Base-by-base conservation (phyloP, 352 stramenopile species). In the Phytophthora crassamura region DNA sequence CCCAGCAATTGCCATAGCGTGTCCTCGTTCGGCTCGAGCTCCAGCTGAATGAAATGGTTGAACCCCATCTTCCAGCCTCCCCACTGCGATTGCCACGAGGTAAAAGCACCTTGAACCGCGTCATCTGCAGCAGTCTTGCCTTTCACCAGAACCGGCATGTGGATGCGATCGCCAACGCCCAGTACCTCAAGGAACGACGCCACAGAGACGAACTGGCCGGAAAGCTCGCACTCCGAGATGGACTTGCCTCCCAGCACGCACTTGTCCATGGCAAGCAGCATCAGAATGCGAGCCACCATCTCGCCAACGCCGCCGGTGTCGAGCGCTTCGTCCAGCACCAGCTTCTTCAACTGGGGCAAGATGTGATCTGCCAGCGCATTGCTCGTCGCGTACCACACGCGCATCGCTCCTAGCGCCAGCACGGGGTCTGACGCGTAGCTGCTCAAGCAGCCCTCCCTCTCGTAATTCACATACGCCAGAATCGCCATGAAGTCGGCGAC, bases 251-350 rank as follows among this genome's bases (percentile, higher is more conserved):
- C 32, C 20, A 55, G 11, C 48, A 45, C 48, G 15, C 48, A 45
- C 18, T 10, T 34, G 20, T 55, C 48, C 48, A 55, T 32, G 5
- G 33, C 48, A 18, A 48, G 33, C 9, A 55, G 34, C 33, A 55
- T 8, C 34, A 55, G n/a, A 8, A 55, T 42, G 14, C 48, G 48
- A 55, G 33, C 48, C 6, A 55, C 40, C 48, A 41, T 42, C 0
- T 42, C 7, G 9, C 7, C 42, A 35, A 11, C 16, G 7, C 40
- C n/a, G 18, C 40, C 40, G 7, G 8, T 25, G 40, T 47, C 42
- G 10, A 16, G 18, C 10, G 12, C 18, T 4, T 47, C 18, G n/a
- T 34, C 8, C 18, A 47, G 3, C 7, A 43, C 2, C 18, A 55
- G 12, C 11, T 55, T 55, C 33, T 43, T 20, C 3, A 45, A 22